Conservation (phyloP, 2,329 filamentous ascomycete genomes). For the Metarhizium sp. region DNA sequence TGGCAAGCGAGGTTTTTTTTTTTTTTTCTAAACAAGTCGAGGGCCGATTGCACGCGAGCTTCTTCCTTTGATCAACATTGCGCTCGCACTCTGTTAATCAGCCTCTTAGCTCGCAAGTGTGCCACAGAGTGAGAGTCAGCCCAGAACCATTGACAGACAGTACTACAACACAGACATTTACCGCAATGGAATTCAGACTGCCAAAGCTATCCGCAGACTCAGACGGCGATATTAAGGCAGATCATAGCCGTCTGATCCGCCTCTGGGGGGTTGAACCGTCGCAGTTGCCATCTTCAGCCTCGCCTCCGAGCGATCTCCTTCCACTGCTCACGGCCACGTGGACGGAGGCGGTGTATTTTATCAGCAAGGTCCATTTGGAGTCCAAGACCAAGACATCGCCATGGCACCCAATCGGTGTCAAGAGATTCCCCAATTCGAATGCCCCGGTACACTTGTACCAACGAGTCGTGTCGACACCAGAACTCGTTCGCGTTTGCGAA, state of each 20-base stretch:
- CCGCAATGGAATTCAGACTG: background rate
- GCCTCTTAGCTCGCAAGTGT: no score
- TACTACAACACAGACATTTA: slow-evolving; percentile 3
- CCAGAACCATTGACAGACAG: no score
- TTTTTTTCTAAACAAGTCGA: background rate
- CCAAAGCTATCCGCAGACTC: background rate
- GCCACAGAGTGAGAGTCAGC: no score
- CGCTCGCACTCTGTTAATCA: no score
- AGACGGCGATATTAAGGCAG: slow-evolving; percentile 6
- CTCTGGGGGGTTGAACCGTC: slow-evolving; percentile 40
- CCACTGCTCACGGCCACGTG: slow-evolving; percentile 44
- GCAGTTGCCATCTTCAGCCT: slow-evolving; percentile 35
- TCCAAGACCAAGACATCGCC: slow-evolving; percentile 7
- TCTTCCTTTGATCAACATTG: background rate
- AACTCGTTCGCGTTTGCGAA: slow-evolving; percentile 29
- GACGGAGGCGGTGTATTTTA: slow-evolving; percentile 49
- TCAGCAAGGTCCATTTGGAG: slow-evolving; percentile 37
- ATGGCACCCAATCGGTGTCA: slow-evolving; percentile 43
- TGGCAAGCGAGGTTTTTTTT: background rate
- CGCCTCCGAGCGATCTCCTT: slow-evolving; percentile 32
- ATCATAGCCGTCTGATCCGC: slow-evolving; percentile 39
- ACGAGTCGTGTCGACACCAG: slow-evolving; percentile 34
- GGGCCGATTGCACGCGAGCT: background rate
- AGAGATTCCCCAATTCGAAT: slow-evolving; percentile 37
- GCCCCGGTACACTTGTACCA: slow-evolving; percentile 45